Evolutionary conservation across 495 filamentous ascomycete genomes (phyloP).

Genomic region (Penicillium psychrofluorescens): DNA sequence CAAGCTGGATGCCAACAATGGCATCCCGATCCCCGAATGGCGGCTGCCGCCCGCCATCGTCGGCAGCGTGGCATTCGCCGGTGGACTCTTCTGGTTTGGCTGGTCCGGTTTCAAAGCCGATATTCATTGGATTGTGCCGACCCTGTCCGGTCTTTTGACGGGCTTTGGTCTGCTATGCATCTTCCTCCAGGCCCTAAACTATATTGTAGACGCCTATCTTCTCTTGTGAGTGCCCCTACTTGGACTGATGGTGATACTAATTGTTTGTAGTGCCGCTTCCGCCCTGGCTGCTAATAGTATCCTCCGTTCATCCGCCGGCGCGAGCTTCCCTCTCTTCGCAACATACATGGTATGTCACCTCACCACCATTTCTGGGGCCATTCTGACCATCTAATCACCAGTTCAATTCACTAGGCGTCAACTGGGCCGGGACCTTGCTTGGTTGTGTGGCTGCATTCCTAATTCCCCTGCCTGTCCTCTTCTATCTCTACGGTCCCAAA

Average conservation of each 20-base stretch:
- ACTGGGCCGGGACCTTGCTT: slow-evolving; percentile 70
- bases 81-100: slow-evolving; percentile 79
- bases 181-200: slow-evolving; percentile 78
- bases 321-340: slow-evolving; percentile 73
- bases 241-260: no score
- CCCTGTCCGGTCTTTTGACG: slow-evolving; percentile 56
- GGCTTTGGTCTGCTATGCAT: slow-evolving; percentile 66
- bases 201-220: slow-evolving; percentile 81
- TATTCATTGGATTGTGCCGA: slow-evolving; percentile 79
- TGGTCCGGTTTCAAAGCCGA: slow-evolving; percentile 61
- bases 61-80: slow-evolving; percentile 67
- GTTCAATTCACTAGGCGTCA: slow-evolving; percentile 64
- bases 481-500: slow-evolving; percentile 55
- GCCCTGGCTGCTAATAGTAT: slow-evolving; percentile 83
- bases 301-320: slow-evolving; percentile 67
- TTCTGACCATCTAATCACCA: neutral
- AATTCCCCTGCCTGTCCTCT: slow-evolving; percentile 69
- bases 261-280: slow-evolving; percentile 54
- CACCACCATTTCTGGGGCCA: no score
- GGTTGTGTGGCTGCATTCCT: slow-evolving; percentile 60
- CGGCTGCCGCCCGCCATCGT: slow-evolving; percentile 71
- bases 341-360: slow-evolving; percentile 51
- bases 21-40: slow-evolving; percentile 76
- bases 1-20: slow-evolving; percentile 67
- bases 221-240: slow-evolving; percentile 56